Evolutionary conservation across 768 basidiomycete genomes (phyloP).

Genomic region (Boletus rubropictus): DNA sequence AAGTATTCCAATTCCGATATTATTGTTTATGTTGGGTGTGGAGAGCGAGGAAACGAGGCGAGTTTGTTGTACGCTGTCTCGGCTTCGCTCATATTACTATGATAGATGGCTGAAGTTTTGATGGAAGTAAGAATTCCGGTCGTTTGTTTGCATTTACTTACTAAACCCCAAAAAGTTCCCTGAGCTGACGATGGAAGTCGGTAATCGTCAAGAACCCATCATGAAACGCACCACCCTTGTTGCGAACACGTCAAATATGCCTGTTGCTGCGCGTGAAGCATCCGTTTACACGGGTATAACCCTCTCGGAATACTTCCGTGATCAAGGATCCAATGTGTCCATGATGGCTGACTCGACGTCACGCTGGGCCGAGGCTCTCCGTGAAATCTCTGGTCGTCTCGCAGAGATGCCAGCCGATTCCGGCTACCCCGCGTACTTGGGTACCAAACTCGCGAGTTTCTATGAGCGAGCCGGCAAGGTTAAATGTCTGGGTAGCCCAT

Average conservation of each 20-base stretch:
- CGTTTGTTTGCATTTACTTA: slow-evolving; percentile 2
- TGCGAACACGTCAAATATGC: slow-evolving; percentile 99
- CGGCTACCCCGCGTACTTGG: slow-evolving; percentile 95
- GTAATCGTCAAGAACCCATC: slow-evolving; percentile 93
- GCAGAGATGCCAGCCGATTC: slow-evolving; percentile 99
- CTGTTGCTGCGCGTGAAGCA: slow-evolving; percentile 97
- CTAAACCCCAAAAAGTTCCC: slow-evolving; percentile 55
- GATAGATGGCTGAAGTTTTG: slow-evolving; percentile 95
- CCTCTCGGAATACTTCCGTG: slow-evolving; percentile 98
- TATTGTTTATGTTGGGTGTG: slow-evolving; percentile 98
- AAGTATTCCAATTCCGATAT: slow-evolving; percentile 99
- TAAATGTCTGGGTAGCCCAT: slow-evolving; percentile 82
- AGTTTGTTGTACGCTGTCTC: slow-evolving; percentile 35
- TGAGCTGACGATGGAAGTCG: slow-evolving; percentile 85
- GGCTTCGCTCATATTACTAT: slow-evolving; percentile 7
- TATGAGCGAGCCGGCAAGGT: slow-evolving; percentile 99
- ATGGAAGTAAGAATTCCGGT: slow-evolving; percentile 64
- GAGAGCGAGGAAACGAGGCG: slow-evolving; percentile 96
- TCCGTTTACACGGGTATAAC: slow-evolving; percentile 99
- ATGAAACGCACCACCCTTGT: slow-evolving; percentile 99
- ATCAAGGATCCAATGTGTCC: slow-evolving; percentile 94
- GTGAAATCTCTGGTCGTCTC: slow-evolving; percentile 98
- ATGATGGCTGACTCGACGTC: slow-evolving; percentile 99
- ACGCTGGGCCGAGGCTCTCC: slow-evolving; percentile 97
- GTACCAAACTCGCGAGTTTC: slow-evolving; percentile 94